Base-by-base conservation (phyloP, 2,329 filamentous ascomycete genomes). In the Diplodia sapinea region DNA sequence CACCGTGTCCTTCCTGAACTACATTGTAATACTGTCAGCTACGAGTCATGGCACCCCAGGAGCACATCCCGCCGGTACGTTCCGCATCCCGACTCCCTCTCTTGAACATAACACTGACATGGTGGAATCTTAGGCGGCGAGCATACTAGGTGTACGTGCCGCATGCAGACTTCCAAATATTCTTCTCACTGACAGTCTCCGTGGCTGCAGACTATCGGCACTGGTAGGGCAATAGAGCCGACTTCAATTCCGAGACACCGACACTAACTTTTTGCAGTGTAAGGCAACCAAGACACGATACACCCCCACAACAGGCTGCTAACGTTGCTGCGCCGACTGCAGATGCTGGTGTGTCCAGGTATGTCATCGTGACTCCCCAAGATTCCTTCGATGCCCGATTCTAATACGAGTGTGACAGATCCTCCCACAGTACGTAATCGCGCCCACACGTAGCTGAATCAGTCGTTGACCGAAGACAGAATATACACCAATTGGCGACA, bases 401-500 rank as follows among this genome's bases (percentile, higher is more conserved):
- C 71, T 76, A 54, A 76, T 67, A 11, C 74, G 70, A 73, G 29
- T 23, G 31, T 43, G 57, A 67, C 73, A 82, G 70, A 68, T 80
- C 49, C 70, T 80, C 17, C 75, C 76, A 13, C 80, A 82, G 71
- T 71, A 69, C 51, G 68, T 38, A 56, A 29, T n/a, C 20, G 15
- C 51, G 40, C 50, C 13, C 20, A 12, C 31, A 12, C n/a, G 4
- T 20, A 3, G 23, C 50, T 55, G 38, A 40, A 15, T 50, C 33
- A 6, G 47, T 55, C 36, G 49, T 72, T 75, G 51, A 75, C 65
- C 33, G 6, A 26, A 13, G 51, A 3, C 61, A 78, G 77, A 70
- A 88, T 89, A 79, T 88, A 85, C 84, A 82, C 85, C 68, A 89
- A 88, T 73, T 89, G 85, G 83, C 80, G 82, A 23, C 82, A 79